Base-by-base conservation (phyloP, 768 basidiomycete genomes). In the Xerocomus potaroensis region DNA sequence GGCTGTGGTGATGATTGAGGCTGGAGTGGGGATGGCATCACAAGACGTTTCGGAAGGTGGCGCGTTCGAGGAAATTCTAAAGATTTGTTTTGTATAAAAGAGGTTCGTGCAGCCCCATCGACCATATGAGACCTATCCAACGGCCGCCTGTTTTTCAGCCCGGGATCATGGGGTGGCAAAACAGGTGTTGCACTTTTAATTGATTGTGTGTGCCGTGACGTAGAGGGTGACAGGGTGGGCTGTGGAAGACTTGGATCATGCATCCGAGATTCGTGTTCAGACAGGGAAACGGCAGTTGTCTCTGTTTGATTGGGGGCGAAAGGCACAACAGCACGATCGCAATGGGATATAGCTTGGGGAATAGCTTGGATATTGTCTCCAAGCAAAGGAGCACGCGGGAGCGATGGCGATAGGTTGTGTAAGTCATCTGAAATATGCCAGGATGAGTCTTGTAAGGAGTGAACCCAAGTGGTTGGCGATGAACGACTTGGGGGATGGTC, bases 1-100 rank as follows among this genome's bases (percentile, higher is more conserved):
- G 51, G 44, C 31, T 49, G 41, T 12, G 48, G 53, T 21, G 26
- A 6, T 27, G 50, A 48, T 22, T 60, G 59, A 48, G 64, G 65
- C 57, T 80, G 79, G 31, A 88, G 72, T 14, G 81, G 86, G 3
- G 81, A 65, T 37, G 86, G 86, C 86, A 88, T 88, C 34, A 87
- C 79, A 22, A 88, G 77, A 38, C 71, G 76, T 60, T 77, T 83
- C 4, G 86, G 86, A 34, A 81, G 56, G 62, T 81, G 68, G 32
- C 55, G 64, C 19, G 46, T 50, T 43, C 62, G 64, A 15, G 43
- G 54, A 5, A 50, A 50, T 22, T 54, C 57, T 19, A 41, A 34
- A 29, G 45, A 29, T 16, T 41, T 43, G 31, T 47, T 40, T 30
- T 51, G 59, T 15, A 40, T 9, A 32, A 46, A 47, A 22, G 49